These are phyloP conservation scores for Phanerochaete sordida DNA, from an alignment of 768 basidiomycete species.

Conservation along the genomic window DNA sequence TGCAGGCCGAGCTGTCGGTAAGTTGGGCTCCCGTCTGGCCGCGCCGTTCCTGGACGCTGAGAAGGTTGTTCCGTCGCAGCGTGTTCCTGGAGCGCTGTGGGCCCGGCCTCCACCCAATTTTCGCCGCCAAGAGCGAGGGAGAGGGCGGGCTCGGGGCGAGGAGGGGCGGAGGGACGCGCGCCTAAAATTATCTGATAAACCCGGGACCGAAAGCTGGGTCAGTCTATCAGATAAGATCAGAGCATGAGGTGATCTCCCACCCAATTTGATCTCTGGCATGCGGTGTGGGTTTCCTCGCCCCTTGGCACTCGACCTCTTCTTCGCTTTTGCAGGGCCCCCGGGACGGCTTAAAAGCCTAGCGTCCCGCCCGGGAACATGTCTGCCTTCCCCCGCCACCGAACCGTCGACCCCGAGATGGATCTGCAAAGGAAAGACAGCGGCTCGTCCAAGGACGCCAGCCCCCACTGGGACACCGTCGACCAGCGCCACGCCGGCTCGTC, in stretches of 20 bases:
- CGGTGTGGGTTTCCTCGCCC: background rate
- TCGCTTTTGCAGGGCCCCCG: too few species aligned
- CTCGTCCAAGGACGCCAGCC: background rate
- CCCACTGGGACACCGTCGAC: background rate
- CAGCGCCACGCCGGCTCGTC: background rate
- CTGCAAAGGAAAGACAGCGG: background rate
- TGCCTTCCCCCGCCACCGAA: background rate
- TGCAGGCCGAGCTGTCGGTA: too few species aligned
- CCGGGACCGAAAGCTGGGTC: background rate
- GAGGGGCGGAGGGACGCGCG: background rate
- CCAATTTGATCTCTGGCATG: background rate
- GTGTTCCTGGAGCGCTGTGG: background rate
- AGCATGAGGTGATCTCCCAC: constrained; percentile 1
- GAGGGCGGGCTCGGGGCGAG: background rate
- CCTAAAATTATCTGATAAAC: background rate
- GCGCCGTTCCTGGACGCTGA: too few species aligned
- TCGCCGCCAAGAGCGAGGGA: background rate
- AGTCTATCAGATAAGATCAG: constrained; percentile 1
- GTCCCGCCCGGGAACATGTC: background rate
- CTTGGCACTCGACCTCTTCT: background rate
- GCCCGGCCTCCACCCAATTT: background rate
- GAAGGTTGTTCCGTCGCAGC: too few species aligned
- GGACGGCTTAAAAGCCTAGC: background rate
- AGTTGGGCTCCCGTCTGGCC: too few species aligned
- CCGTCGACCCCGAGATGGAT: background rate